Base-by-base conservation (phyloP, 1,139 yeast species). In the Taphrina deformans region DNA sequence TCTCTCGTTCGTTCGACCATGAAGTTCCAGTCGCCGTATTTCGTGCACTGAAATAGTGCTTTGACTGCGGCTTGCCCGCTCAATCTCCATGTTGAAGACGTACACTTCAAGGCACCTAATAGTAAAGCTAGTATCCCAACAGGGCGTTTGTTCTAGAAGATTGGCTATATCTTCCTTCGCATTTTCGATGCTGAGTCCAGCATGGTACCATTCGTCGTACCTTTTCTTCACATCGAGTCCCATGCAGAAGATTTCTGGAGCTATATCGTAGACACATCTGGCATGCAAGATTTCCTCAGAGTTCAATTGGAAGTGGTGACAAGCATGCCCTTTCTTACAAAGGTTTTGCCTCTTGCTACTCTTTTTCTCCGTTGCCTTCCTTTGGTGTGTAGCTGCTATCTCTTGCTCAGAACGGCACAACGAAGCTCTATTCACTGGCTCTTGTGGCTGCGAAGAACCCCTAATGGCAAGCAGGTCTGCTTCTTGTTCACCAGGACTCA, bases 1-100 rank as follows among this genome's bases (percentile, higher is more conserved):
- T 3, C 53, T 21, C 16, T 48, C 53, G 9, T 48, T 48, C 53
- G 53, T 48, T 10, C 10, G 26, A n/a, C 53, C 53, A 16, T 48
- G 53, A 1, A 48, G 35, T 14, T 24, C n/a, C 12, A 44, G 50
- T 9, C 50, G 26, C 2, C 27, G 26, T 24, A 44, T 44, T 21
- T 44, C 50, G 2, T 21, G 29, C n/a, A 44, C 29, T 3, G 50
- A 16, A 2, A 44, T 23, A 44, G 29, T 44, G 26, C 29, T 21
- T 23, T 1, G 12, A n/a, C 50, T 23, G 2, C 50, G 26, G 29
- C 14, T 44, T 10, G 29, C 29, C 50, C 21, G 50, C 16, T 44
- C 50, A 2, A 14, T 26, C 16, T 44, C 29, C 50, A 44, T 44
- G 12, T 44, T 21, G 26, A 24, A 21, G 16, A 44, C 21, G 27